phyloP scores from a whole-genome alignment of 352 stramenopile genomes.

The Phytophthora syringae region DNA sequence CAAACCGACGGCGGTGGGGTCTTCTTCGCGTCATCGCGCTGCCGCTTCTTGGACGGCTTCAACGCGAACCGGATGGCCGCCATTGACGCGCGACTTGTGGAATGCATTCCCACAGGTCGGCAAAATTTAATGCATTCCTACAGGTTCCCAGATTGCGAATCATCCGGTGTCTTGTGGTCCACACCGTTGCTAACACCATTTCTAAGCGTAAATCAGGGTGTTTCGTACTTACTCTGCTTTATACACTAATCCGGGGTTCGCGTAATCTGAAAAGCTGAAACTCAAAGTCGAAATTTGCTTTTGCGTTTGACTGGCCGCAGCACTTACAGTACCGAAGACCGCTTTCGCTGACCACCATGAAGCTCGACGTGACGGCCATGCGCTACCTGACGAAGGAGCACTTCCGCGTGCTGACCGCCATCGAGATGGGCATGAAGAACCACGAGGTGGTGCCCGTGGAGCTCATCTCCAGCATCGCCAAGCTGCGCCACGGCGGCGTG shows the following conservation, averaged over 20 bases:
- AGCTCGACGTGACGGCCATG: conserved; percentile 94
- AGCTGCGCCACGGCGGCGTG: conserved; percentile 97
- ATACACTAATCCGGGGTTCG: background rate
- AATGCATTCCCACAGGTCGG: too few relatives aligned
- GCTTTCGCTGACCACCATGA: conserved; percentile 64
- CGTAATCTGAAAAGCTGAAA: background rate
- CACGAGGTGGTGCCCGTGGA: conserved; percentile 97
- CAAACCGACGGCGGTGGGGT: background rate
- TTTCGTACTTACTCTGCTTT: too few relatives aligned
- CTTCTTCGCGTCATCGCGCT: conserved; percentile 10
- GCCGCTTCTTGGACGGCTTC: conserved; percentile 44
- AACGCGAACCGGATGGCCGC: conserved; percentile 38
- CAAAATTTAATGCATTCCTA: too few relatives aligned
- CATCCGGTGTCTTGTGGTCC: too few relatives aligned
- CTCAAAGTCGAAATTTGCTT: background rate
- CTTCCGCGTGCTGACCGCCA: conserved; percentile 98
- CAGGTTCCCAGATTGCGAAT: too few relatives aligned
- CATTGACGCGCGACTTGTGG: background rate
- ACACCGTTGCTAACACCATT: too few relatives aligned
- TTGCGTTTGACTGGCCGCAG: conserved; percentile 30
- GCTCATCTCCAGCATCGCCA: conserved; percentile 97
- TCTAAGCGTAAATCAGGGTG: background rate
- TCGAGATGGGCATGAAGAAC: conserved; percentile 99
- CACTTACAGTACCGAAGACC: conserved; percentile 15
- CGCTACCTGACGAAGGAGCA: conserved; percentile 95